phyloP scores from a whole-genome alignment of 192 early-diverging fungal species.

The Kickxella alabastrina region DNA sequence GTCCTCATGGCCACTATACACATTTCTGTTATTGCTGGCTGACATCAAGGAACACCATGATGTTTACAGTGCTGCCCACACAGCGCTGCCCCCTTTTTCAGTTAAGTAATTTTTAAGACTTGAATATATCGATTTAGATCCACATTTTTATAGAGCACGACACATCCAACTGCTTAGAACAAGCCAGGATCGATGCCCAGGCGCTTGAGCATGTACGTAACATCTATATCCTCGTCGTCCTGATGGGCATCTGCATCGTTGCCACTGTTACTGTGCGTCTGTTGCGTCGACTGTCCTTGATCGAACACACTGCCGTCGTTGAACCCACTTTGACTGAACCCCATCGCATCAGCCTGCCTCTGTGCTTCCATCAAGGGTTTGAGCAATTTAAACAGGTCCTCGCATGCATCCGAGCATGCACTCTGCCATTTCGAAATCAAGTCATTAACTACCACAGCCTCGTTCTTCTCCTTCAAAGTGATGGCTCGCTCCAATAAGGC shows the following conservation, averaged over 20 bases:
- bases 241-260: background rate
- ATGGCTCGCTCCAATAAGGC: conserved; percentile 26
- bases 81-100: too few relatives aligned
- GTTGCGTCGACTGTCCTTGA: background rate
- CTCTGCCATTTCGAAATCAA: conserved; percentile 39
- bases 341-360: conserved; percentile 8
- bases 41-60: too few relatives aligned
- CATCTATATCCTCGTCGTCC: conserved; percentile 8
- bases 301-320: background rate
- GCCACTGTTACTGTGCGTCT: background rate
- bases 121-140: too few relatives aligned
- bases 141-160: too few relatives aligned
- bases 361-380: conserved; percentile 39
- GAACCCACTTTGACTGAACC: conserved; percentile 6
- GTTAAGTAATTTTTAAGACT: too few relatives aligned
- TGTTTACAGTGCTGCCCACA: too few relatives aligned
- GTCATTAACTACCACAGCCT: conserved; percentile 17
- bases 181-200: conserved; percentile 36
- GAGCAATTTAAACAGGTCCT: conserved; percentile 39
- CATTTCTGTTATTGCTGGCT: too few relatives aligned
- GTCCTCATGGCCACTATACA: too few relatives aligned
- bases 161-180: conserved; percentile 16
- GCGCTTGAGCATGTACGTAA: conserved; percentile 32
- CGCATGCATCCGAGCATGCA: conserved; percentile 29
- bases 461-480: conserved; percentile 15